Conservation (phyloP, 1,284 basidiomycete genomes). For the Stygiomarasmius scandens region DNA sequence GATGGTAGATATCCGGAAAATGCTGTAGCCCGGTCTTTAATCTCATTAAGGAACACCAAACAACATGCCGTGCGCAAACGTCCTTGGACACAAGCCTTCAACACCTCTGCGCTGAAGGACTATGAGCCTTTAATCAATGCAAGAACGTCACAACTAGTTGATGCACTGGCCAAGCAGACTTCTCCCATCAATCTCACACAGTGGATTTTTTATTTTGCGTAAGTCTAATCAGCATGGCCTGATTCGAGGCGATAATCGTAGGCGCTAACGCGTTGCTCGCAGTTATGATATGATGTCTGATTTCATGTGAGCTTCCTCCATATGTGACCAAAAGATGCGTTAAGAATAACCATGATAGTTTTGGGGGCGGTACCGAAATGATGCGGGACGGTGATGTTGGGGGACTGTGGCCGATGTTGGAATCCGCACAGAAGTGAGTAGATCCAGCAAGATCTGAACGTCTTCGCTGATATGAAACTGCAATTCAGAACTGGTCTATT, state of each 20-base stretch:
- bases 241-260: constrained; percentile 22
- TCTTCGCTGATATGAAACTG: not conserved
- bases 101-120: constrained; percentile 48
- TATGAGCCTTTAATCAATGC: constrained; percentile 52
- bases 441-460: not conserved
- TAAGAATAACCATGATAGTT: constrained; percentile 31
- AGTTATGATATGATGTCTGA: constrained; percentile 11
- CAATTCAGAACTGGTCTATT: constrained; percentile 32
- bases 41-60: constrained; percentile 34
- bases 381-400: constrained; percentile 39
- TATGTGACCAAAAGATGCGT: constrained; percentile 14
- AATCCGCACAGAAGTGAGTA: constrained; percentile 30
- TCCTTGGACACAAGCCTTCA: constrained; percentile 61
- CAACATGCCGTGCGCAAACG: constrained; percentile 55
- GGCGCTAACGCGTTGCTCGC: constrained; percentile 21
- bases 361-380: constrained; percentile 51
- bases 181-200: constrained; percentile 42
- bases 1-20: constrained; percentile 26
- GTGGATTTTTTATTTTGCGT: constrained; percentile 61
- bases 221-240: constrained; percentile 21
- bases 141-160: constrained; percentile 46
- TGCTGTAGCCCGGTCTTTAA: constrained; percentile 22
- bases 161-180: constrained; percentile 36
- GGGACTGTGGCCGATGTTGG: constrained; percentile 38
- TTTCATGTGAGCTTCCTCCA: not conserved